These are phyloP conservation scores for Bipolaris cookei DNA, from an alignment of 2,329 filamentous ascomycete species.

Conservation along the genomic window DNA sequence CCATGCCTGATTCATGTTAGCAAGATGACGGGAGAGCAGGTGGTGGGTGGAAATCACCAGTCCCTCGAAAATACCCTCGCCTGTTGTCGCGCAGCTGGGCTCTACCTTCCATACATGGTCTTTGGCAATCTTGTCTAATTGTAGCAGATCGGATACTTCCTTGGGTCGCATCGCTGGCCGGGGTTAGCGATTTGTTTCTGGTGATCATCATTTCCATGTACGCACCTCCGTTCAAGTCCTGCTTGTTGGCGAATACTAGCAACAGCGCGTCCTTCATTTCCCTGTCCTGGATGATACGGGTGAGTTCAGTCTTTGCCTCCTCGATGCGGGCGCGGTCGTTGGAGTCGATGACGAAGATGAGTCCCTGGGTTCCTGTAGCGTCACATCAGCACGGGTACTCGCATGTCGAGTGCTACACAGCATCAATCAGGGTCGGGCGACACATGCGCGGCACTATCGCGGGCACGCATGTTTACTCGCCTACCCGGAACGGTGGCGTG, in stretches of 20 bases:
- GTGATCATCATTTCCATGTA: conserved; percentile 31
- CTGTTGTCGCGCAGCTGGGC: conserved; percentile 60
- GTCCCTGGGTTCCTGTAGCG: conserved; percentile 82
- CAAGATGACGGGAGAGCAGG: not conserved
- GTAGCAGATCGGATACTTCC: conserved; percentile 57
- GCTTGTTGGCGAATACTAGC: conserved; percentile 99
- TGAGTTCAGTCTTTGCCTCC: conserved; percentile 94
- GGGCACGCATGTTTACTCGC: conserved; percentile 29
- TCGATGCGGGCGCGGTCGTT: conserved; percentile 98
- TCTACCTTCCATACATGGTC: conserved; percentile 62
- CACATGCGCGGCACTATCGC: conserved; percentile 19
- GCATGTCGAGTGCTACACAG: not conserved
- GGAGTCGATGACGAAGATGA: conserved; percentile 99
- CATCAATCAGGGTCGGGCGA: conserved; percentile 8
- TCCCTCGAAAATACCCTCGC: conserved; percentile 61
- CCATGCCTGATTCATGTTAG: conserved; percentile 50
- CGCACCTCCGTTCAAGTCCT: conserved; percentile 89
- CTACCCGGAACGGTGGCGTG: conserved; percentile 39
- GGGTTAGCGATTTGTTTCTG: conserved; percentile 4
- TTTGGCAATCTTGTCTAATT: conserved; percentile 58
- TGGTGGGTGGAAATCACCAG: conserved; percentile 42
- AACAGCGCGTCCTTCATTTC: conserved; percentile 97
- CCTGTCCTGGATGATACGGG: conserved; percentile 98
- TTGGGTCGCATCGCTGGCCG: conserved; percentile 57
- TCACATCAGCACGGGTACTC: conserved; percentile 14